Conservation (phyloP, 768 basidiomycete genomes). For the Phylloporus arenicola region DNA sequence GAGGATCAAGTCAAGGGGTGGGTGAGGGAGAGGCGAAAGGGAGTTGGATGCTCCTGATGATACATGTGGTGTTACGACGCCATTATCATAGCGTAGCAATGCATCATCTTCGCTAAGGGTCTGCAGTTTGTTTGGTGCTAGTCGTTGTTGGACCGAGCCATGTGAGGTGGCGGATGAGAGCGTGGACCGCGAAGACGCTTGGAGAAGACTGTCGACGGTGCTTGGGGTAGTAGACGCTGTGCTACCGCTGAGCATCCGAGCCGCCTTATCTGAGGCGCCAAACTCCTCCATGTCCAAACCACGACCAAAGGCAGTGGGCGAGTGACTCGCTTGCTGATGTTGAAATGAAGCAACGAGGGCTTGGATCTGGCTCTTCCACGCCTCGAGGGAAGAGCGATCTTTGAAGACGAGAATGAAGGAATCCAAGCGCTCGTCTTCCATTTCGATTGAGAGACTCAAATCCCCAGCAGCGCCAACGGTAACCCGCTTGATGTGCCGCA, state of each 20-base stretch:
- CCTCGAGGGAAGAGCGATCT: conserved; percentile 81
- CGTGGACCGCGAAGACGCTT: conserved; percentile 61
- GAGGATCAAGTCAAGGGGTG: conserved; percentile 87
- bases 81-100: conserved; percentile 51
- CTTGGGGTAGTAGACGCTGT: conserved; percentile 56
- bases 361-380: conserved; percentile 84
- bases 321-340: conserved; percentile 41
- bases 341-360: conserved; percentile 70
- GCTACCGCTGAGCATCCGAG: conserved; percentile 76
- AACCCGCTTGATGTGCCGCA: conserved; percentile 89
- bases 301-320: conserved; percentile 29
- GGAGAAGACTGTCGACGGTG: conserved; percentile 59
- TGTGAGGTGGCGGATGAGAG: conserved; percentile 72
- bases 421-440: conserved; percentile 92
- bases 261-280: conserved; percentile 68
- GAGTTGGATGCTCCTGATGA: conserved; percentile 75
- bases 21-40: conserved; percentile 76
- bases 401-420: conserved; percentile 96
- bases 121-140: conserved; percentile 44
- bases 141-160: conserved; percentile 42
- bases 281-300: conserved; percentile 67
- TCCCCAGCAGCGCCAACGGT: conserved; percentile 77
- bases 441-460: conserved; percentile 92
- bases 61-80: conserved; percentile 63
- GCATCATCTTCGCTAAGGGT: conserved; percentile 73